Evolutionary conservation across 768 basidiomycete genomes (phyloP), one percentile per base, ranked within the genome.

Genomic region (Trichaptum fuscoviolaceum): DNA sequence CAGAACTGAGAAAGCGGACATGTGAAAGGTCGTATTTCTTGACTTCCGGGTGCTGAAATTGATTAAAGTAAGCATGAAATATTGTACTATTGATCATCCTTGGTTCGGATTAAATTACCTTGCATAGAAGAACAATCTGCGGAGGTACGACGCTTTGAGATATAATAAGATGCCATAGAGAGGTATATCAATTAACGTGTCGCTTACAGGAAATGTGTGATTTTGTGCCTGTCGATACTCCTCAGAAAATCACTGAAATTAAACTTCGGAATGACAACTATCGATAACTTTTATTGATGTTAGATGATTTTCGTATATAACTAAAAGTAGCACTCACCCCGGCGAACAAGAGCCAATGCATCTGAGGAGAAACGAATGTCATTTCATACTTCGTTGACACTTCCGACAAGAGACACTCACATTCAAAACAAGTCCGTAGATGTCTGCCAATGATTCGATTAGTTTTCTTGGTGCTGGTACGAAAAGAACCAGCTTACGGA

Each of bases 241-340:
- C 82, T 77, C 24, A 91, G 79, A 78, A 88, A 85, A n/a, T 80
- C 81, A 24, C 78, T 77, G 63, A 88, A 88, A 68, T 80, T 85
- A 73, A 90, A 90, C 68, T 83, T 88, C 3, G 85, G 82, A 17
- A 89, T 75, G 15, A 89, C 78, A 10, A 90, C 87, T 25, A 89
- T 58, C 0, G 83, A 79, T 69, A 85, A 79, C 81, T 84, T 67
- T 0, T 20, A 12, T 52, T 4, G 12, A 2, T 12, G 42, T 52
- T 20, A 60, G 42, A 58, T 18, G 42, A 35, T 42, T 10, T 15
- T 12, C 1, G 65, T 15, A 20, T 23, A 4, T 20, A 8, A 63
- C 23, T 12, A 23, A 34, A 52, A 30, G n/a, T 36, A 23, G 15
- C 12, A 75, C 83, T 65, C 72, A 89, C 87, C 60, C 81, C 84